Evolutionary conservation across 176 grass and related monocot genomes (phyloP).

Genomic region (Guadua angustifolia): DNA sequence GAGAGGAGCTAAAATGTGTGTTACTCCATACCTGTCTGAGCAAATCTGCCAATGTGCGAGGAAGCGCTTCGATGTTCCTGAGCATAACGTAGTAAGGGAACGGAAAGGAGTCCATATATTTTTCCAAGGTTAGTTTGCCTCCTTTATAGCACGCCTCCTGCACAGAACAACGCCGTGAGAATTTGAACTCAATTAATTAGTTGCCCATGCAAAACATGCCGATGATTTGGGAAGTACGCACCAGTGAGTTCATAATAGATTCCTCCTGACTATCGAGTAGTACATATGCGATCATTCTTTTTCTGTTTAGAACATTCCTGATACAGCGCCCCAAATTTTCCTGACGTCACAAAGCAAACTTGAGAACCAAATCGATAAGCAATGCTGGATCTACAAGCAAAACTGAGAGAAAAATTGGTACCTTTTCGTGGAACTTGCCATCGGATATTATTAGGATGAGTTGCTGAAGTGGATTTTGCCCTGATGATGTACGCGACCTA

Average conservation of each 20-base stretch:
- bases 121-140: conserved; percentile 43
- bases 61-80: conserved; percentile 85
- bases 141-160: conserved; percentile 65
- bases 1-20: background rate
- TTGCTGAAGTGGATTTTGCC: conserved; percentile 85
- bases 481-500: conserved; percentile 76
- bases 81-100: conserved; percentile 88
- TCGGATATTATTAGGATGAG: conserved; percentile 89
- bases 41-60: conserved; percentile 84
- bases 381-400: conserved; percentile 1
- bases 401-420: conserved; percentile 27
- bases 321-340: conserved; percentile 76
- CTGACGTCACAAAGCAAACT: conserved; percentile 35
- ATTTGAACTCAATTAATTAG: conserved; percentile 30
- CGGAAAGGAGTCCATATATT: conserved; percentile 82
- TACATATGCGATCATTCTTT: conserved; percentile 88
- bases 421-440: conserved; percentile 92
- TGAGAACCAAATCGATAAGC: conserved; percentile 28
- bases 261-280: conserved; percentile 79
- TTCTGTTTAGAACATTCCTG: conserved; percentile 78
- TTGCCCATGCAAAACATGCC: background rate
- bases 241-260: conserved; percentile 76
- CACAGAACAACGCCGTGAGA: conserved; percentile 21
- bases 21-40: conserved; percentile 78
- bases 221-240: conserved; percentile 29